Evolutionary conservation across 164 flowering plant genomes (phyloP).

Genomic region (Macadamia tetraphylla): DNA sequence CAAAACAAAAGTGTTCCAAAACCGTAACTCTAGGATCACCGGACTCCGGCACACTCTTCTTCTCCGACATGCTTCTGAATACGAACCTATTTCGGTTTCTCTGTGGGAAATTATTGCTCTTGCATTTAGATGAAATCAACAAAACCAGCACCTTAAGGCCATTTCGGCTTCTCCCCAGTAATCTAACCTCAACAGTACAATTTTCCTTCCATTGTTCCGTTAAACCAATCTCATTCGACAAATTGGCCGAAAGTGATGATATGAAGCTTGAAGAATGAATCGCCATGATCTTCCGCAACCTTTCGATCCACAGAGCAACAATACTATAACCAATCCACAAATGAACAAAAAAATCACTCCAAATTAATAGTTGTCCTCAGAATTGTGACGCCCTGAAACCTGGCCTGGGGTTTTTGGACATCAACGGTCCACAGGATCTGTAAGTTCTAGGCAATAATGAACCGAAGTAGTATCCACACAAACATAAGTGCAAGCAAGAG

Average conservation of each 20-base stretch:
- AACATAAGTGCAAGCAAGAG: too few relatives aligned
- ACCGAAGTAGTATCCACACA: too few relatives aligned
- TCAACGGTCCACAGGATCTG: too few relatives aligned
- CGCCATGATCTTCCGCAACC: slow-evolving; percentile 7
- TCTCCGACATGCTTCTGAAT: slow-evolving; percentile 11
- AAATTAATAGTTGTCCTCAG: too few relatives aligned
- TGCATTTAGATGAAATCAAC: not conserved
- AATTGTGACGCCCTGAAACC: too few relatives aligned
- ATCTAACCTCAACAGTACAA: slow-evolving; percentile 6
- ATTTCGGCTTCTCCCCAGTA: slow-evolving; percentile 1
- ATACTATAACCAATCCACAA: slow-evolving; percentile 8
- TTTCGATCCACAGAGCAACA: not conserved
- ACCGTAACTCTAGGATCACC: slow-evolving; percentile 1
- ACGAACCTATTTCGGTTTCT: slow-evolving; percentile 1
- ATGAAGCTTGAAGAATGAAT: slow-evolving; percentile 10
- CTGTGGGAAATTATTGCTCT: not conserved
- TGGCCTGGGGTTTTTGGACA: too few relatives aligned
- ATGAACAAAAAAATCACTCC: not conserved
- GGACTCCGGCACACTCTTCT: slow-evolving; percentile 3
- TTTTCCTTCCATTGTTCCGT: not conserved
- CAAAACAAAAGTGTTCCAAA: not conserved
- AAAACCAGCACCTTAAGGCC: not conserved
- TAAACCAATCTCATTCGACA: slow-evolving; percentile 7
- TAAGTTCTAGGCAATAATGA: too few relatives aligned
- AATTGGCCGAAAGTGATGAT: not conserved